Conservation (phyloP, 2,329 filamentous ascomycete species). For the Fusarium devonianum region DNA sequence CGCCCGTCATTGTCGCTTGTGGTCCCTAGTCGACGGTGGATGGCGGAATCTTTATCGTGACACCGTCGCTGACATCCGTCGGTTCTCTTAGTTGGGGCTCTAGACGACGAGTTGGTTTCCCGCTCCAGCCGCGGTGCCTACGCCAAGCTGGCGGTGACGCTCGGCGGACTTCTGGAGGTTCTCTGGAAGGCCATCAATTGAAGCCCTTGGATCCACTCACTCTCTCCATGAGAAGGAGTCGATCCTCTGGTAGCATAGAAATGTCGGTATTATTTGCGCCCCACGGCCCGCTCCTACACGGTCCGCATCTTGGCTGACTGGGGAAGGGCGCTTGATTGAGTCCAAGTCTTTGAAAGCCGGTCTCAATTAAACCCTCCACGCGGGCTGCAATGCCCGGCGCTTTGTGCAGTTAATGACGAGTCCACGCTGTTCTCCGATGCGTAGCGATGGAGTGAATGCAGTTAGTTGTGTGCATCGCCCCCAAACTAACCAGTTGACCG, state of each 20-base stretch:
- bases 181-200: neutral
- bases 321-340: conserved; percentile 1
- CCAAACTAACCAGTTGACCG: neutral
- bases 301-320: conserved; percentile 2
- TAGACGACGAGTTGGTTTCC: no score
- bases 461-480: no score
- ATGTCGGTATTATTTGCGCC: conserved; percentile 16
- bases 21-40: neutral
- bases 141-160: conserved; percentile 20
- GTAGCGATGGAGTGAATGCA: conserved; percentile 2
- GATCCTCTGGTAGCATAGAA: neutral
- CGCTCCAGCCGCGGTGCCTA: conserved; percentile 25
- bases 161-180: conserved; percentile 2
- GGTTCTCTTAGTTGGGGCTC: neutral
- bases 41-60: neutral
- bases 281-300: conserved; percentile 4
- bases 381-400: neutral
- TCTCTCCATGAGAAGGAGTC: conserved; percentile 5
- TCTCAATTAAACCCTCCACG: neutral
- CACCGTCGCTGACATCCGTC: neutral
- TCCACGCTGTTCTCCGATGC: conserved; percentile 3
- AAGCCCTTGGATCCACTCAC: neutral
- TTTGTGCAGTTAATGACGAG: conserved; percentile 5
- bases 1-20: neutral
- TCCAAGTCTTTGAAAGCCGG: neutral